These are phyloP conservation scores for Comarum palustre DNA, from an alignment of 306 rosid genomes.

Conservation along the genomic window DNA sequence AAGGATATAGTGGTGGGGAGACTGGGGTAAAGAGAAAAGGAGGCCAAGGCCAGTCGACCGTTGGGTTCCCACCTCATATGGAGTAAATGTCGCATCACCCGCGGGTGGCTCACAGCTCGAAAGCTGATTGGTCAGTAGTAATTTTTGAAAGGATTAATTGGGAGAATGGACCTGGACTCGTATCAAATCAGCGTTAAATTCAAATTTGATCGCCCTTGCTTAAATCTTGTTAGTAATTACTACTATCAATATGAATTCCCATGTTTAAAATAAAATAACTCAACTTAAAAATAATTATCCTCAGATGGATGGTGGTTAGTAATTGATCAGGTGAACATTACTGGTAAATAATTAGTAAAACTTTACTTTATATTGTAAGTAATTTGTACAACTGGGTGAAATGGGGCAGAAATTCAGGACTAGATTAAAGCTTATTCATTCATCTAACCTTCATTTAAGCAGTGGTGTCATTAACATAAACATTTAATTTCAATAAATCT, in stretches of 20 bases:
- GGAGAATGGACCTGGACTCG: not conserved
- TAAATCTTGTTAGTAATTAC: no score
- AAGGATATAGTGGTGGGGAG: not conserved
- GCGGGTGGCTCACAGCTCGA: not conserved
- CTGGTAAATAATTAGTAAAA: no score
- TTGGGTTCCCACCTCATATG: slow-evolving; percentile 7
- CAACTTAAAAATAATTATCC: no score
- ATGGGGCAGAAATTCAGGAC: not conserved
- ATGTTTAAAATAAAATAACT: no score
- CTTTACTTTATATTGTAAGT: not conserved
- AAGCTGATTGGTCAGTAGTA: not conserved
- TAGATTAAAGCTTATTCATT: no score
- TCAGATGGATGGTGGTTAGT: no score
- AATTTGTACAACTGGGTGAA: not conserved
- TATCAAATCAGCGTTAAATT: not conserved
- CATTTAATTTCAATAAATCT: no score
- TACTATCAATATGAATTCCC: no score
- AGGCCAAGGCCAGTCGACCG: not conserved
- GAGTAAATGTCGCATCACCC: not conserved
- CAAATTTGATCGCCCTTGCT: not conserved
- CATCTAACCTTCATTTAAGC: no score
- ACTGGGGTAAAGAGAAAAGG: no score
- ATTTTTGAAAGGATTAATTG: not conserved
- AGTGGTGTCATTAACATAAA: no score
- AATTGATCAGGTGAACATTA: no score